A percentile compares a stretch with the other conserved stretches of the same genome.
Evolutionary conservation across 805 yeast species (phyloP).

Genomic region (Lipomyces sp.): DNA sequence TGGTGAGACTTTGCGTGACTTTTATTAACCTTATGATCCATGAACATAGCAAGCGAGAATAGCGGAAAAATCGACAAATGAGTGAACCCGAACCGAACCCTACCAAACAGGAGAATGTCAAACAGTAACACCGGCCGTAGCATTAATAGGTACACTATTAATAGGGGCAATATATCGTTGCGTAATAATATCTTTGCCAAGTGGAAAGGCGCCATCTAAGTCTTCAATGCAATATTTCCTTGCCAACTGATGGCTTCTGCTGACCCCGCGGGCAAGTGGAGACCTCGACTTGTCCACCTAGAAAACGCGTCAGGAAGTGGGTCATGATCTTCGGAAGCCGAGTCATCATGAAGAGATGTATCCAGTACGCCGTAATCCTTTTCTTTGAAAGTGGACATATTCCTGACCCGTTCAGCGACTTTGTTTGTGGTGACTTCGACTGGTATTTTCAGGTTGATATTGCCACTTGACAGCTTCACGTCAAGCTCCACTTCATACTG

Average conservation of each 20-base stretch:
- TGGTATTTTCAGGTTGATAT: slow-evolving; percentile 17
- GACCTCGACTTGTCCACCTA: not conserved
- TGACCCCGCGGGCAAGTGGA: not conserved
- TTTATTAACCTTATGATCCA: not conserved
- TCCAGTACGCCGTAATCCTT: not conserved
- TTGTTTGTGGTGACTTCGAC: slow-evolving; percentile 26
- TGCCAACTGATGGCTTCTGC: not conserved
- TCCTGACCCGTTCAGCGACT: slow-evolving; percentile 20
- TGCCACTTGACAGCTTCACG: slow-evolving; percentile 17
- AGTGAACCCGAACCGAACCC: not conserved
- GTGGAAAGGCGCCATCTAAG: not conserved
- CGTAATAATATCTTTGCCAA: not conserved
- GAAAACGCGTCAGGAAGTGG: not conserved
- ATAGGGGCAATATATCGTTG: not conserved
- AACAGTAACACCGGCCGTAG: too few species aligned
- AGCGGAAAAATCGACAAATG: too few species aligned
- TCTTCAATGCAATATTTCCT: not conserved
- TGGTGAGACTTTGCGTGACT: not conserved
- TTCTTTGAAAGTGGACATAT: not conserved
- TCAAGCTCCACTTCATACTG: slow-evolving; percentile 31
- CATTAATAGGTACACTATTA: not conserved
- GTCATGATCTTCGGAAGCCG: not conserved
- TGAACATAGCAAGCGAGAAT: too few species aligned
- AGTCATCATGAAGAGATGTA: not conserved
- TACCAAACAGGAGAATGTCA: too few species aligned